Conservation (phyloP, 129 eudicot genomes). For the Solidago caesia region DNA sequence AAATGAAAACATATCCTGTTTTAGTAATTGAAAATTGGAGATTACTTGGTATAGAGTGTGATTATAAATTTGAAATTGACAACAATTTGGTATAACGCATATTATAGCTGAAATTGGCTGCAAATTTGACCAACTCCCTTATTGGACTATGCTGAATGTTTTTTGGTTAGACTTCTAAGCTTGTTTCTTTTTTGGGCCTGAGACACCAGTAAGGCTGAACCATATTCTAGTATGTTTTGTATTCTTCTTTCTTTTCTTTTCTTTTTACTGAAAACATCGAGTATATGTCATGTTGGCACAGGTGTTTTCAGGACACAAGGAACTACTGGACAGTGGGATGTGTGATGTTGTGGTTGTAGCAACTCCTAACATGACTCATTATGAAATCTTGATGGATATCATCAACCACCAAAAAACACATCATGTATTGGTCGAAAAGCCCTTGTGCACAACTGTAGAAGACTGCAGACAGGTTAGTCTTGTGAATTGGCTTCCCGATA, state of each 20-base stretch:
- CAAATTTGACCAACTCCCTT: not conserved
- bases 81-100: no score
- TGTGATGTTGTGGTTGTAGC: conserved; percentile 92
- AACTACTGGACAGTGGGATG: conserved; percentile 73
- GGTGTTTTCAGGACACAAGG: conserved; percentile 85
- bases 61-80: no score
- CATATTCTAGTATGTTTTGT: no score
- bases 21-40: conserved; percentile 1
- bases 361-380: conserved; percentile 97
- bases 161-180: not conserved
- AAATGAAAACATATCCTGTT: not conserved
- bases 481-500: not conserved
- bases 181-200: no score
- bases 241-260: not conserved
- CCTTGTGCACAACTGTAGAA: conserved; percentile 82
- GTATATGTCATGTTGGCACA: conserved; percentile 18
- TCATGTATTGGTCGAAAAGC: conserved; percentile 94
- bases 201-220: no score
- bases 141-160: not conserved
- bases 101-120: no score
- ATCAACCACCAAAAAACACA: conserved; percentile 77
- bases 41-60: not conserved
- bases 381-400: conserved; percentile 84
- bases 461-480: conserved; percentile 70
- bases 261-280: not conserved